Evolutionary conservation across 2,329 filamentous ascomycete species (phyloP).

Genomic region (Neoscytalidium dimidiatum): DNA sequence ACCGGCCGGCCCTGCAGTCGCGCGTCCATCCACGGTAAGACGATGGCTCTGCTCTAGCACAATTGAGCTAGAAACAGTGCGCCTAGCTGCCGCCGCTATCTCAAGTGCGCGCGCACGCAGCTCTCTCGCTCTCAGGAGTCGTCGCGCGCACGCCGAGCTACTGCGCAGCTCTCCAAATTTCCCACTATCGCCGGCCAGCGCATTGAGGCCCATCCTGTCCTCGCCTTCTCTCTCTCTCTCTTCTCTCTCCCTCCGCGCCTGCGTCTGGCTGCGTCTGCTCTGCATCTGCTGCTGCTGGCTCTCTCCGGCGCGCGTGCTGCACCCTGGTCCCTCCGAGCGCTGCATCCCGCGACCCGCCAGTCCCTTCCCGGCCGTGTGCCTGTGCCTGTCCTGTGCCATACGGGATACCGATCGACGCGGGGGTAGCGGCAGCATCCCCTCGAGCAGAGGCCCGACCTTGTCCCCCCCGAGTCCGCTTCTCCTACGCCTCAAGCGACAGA

Average conservation of each 20-base stretch:
- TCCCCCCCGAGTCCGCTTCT: conserved; percentile 10
- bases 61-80: not conserved
- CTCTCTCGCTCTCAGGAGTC: not conserved
- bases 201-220: too few relatives aligned
- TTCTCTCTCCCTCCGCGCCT: not conserved
- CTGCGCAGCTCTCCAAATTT: not conserved
- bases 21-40: not conserved
- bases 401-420: conserved; percentile 14
- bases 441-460: conserved; percentile 14
- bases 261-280: not conserved
- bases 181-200: too few relatives aligned
- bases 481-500: not conserved
- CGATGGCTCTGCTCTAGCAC: not conserved
- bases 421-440: conserved; percentile 7
- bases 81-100: conserved; percentile 1
- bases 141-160: not conserved
- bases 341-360: not conserved
- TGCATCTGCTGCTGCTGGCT: not conserved
- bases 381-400: not conserved
- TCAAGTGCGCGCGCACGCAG: not conserved
- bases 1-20: too few relatives aligned
- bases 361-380: not conserved
- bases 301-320: not conserved
- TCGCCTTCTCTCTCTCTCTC: not conserved
- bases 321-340: not conserved